These are phyloP conservation scores for Vachellia collinsii DNA, from an alignment of 306 rosid genomes.

Conservation along the genomic window DNA sequence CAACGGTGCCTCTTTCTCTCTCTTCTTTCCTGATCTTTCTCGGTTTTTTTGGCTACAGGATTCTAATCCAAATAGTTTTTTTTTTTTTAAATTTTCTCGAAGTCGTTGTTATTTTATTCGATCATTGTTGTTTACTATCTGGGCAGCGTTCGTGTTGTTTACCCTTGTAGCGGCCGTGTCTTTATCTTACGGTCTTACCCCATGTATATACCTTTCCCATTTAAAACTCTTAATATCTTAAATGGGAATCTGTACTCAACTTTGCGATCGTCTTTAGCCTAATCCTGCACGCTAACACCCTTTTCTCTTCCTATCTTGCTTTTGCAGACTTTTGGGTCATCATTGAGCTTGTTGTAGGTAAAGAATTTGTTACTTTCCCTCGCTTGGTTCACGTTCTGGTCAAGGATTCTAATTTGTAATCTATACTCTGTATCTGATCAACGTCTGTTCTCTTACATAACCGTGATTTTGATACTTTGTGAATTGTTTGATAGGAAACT, in stretches of 20 bases:
- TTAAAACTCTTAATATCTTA: constrained; percentile 20
- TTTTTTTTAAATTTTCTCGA: neutral
- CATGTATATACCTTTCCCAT: neutral
- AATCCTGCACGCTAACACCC: constrained; percentile 62
- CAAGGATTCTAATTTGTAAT: constrained; percentile 4
- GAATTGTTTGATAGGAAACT: constrained; percentile 42
- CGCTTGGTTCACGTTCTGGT: neutral
- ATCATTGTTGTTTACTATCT: neutral
- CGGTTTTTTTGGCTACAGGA: neutral
- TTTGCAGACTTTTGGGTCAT: constrained; percentile 52
- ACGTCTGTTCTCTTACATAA: constrained; percentile 14
- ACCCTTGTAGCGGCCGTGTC: constrained; percentile 44
- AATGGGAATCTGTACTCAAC: constrained; percentile 42
- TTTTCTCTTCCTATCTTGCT: constrained; percentile 44
- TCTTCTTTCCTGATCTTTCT: neutral
- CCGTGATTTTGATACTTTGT: constrained; percentile 27
- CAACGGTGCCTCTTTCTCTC: neutral
- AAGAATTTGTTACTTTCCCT: constrained; percentile 24
- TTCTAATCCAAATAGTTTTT: neutral
- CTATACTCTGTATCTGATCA: constrained; percentile 26
- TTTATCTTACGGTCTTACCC: constrained; percentile 45
- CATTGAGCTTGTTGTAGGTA: constrained; percentile 55
- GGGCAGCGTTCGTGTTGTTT: constrained; percentile 36
- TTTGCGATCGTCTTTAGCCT: constrained; percentile 45
- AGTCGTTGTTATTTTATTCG: neutral